phyloP scores from a whole-genome alignment of 352 stramenopile genomes.

The Phytophthora uliginosa region DNA sequence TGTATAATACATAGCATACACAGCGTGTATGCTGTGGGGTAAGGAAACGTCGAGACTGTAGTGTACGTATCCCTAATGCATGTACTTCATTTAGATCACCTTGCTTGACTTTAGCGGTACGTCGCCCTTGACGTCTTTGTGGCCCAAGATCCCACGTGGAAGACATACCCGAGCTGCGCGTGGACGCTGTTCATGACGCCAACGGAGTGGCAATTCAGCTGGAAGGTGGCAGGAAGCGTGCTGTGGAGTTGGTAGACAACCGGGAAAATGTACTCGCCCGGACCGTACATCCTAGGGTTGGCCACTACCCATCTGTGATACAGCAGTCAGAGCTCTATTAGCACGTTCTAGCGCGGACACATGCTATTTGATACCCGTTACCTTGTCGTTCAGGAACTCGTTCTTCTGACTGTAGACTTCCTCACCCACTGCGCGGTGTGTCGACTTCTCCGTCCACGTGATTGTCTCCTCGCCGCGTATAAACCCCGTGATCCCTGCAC shows the following conservation, averaged over 20 bases:
- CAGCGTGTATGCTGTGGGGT: too few species aligned
- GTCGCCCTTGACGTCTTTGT: too few species aligned
- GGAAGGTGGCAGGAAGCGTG: conserved; percentile 16
- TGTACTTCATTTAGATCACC: too few species aligned
- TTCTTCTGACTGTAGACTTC: conserved; percentile 19
- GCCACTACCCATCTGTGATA: conserved; percentile 20
- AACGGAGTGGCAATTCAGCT: conserved; percentile 17
- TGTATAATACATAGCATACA: too few species aligned
- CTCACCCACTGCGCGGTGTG: conserved; percentile 5
- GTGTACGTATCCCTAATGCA: too few species aligned
- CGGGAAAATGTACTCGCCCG: conserved; percentile 28
- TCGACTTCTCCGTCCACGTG: conserved; percentile 15
- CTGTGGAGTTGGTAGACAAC: conserved; percentile 31
- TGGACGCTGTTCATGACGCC: conserved; percentile 12
- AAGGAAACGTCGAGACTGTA: too few species aligned
- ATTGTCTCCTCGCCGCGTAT: conserved; percentile 21
- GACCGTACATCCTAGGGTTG: conserved; percentile 20
- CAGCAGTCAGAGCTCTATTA: neutral
- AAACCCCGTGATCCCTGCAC: conserved; percentile 7
- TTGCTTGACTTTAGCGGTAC: too few species aligned
- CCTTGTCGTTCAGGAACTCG: conserved; percentile 30
- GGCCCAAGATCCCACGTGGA: too few species aligned
- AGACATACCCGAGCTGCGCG: conserved; percentile 20
- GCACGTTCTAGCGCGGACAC: neutral
- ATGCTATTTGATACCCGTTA: neutral